Percentiles rank a stretch among this genome's conserved stretches.
Evolutionary conservation across 148 eudicot species (phyloP).

Genomic region (Tetragonia tetragonoides): DNA sequence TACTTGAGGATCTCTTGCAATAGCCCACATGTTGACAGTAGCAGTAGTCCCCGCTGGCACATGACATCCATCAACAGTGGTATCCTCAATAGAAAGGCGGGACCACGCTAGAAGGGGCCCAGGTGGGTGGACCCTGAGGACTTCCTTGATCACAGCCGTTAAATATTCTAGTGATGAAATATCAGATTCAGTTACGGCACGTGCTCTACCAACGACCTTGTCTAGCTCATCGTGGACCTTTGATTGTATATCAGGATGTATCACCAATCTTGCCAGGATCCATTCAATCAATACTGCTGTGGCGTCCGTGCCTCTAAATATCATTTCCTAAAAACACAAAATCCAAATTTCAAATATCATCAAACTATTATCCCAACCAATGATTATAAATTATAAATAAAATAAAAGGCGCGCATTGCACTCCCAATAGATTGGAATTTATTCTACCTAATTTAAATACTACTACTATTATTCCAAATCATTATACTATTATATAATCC

Average conservation of each 20-base stretch:
- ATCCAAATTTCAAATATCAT: background rate
- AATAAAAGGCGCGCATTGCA: no score
- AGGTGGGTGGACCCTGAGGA: constrained; percentile 71
- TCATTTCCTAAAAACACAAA: constrained; percentile 53
- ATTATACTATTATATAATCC: no score
- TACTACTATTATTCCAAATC: no score
- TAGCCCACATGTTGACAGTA: constrained; percentile 84
- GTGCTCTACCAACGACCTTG: constrained; percentile 40
- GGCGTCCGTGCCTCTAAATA: constrained; percentile 77
- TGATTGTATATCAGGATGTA: constrained; percentile 57
- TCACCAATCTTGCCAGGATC: constrained; percentile 59
- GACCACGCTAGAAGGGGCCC: constrained; percentile 86
- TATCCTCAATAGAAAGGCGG: constrained; percentile 52
- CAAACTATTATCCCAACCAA: no score
- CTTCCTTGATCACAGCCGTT: constrained; percentile 68
- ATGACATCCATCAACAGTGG: constrained; percentile 40
- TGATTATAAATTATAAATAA: no score
- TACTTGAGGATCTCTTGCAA: constrained; percentile 46
- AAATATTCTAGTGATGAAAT: constrained; percentile 44
- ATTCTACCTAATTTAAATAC: no score
- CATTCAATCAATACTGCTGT: constrained; percentile 70
- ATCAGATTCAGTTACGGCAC: constrained; percentile 46
- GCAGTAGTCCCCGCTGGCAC: constrained; percentile 78
- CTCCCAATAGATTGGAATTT: no score
- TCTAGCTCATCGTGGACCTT: constrained; percentile 59